Evolutionary conservation across 257 asterid genomes (phyloP).

Genomic region (Lantana camara): DNA sequence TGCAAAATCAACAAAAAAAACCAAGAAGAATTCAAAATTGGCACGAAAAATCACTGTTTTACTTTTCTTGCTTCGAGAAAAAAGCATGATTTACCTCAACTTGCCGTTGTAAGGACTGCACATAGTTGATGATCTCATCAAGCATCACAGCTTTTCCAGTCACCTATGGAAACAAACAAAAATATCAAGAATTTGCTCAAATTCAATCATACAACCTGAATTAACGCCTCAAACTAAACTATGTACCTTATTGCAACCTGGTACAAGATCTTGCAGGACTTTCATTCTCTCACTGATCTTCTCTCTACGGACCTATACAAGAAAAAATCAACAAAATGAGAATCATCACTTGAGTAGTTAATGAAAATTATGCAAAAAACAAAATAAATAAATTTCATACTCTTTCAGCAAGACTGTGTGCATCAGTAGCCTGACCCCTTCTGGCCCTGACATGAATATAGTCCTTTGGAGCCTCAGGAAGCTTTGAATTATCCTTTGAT

Average conservation of each 20-base stretch:
- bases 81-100: slow-evolving; percentile 65
- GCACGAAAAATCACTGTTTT: neutral
- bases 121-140: slow-evolving; percentile 90
- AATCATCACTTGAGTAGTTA: neutral
- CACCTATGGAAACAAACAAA: slow-evolving; percentile 38
- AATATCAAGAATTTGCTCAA: slow-evolving; percentile 16
- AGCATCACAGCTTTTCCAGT: slow-evolving; percentile 99
- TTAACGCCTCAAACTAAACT: no score
- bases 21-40: neutral
- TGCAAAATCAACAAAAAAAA: slow-evolving; percentile 30
- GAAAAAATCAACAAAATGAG: neutral
- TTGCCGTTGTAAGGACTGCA: slow-evolving; percentile 84
- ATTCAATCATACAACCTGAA: neutral
- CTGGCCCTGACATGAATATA: slow-evolving; percentile 96
- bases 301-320: slow-evolving; percentile 77
- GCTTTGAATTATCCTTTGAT: slow-evolving; percentile 34
- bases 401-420: slow-evolving; percentile 96
- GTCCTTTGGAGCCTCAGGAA: slow-evolving; percentile 71
- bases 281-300: slow-evolving; percentile 94
- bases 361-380: neutral
- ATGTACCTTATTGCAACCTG: slow-evolving; percentile 89
- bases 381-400: slow-evolving; percentile 33
- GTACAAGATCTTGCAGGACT: slow-evolving; percentile 86
- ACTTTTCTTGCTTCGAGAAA: neutral
- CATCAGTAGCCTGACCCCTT: slow-evolving; percentile 96